A percentile compares a stretch with the other conserved stretches of the same genome.
Conservation (phyloP, 208 protist species). For the Wallacemonas sp. region DNA sequence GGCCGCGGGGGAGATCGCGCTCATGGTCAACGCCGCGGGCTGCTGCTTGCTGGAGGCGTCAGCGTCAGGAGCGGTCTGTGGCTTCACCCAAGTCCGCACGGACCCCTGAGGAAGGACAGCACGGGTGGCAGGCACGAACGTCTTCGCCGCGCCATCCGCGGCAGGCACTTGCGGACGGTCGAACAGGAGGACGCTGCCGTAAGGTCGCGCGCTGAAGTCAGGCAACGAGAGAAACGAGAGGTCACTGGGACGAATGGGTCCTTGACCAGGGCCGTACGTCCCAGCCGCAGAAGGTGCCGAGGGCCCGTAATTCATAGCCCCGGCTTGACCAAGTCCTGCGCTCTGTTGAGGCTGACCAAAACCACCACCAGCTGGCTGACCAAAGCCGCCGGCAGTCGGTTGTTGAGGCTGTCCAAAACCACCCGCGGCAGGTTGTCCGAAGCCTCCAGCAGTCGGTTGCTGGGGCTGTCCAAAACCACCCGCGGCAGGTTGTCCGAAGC, state of each 20-base stretch:
- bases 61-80: conserved; percentile 13
- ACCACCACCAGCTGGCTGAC: conserved; percentile 24
- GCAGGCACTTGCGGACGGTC: conserved; percentile 43
- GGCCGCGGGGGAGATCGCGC: conserved; percentile 52
- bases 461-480: conserved; percentile 20
- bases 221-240: conserved; percentile 72
- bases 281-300: not conserved
- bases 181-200: conserved; percentile 81
- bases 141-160: conserved; percentile 18
- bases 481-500: conserved; percentile 30
- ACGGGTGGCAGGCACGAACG: conserved; percentile 21
- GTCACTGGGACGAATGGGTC: conserved; percentile 28
- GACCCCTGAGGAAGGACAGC: conserved; percentile 27
- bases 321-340: too few species aligned
- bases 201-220: conserved; percentile 73
- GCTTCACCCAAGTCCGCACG: conserved; percentile 22
- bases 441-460: conserved; percentile 14
- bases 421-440: conserved; percentile 30
- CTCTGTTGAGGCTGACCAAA: conserved; percentile 66
- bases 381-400: conserved; percentile 26
- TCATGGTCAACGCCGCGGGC: conserved; percentile 46
- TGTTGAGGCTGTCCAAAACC: conserved; percentile 14
- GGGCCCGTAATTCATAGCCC: too few species aligned
- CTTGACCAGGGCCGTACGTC: conserved; percentile 2
- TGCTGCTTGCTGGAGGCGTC: conserved; percentile 31